A percentile compares a stretch with the other conserved stretches of the same genome.
phyloP scores from a whole-genome alignment of 2,329 filamentous ascomycete species.

The Ceratocystis eucalypticola region DNA sequence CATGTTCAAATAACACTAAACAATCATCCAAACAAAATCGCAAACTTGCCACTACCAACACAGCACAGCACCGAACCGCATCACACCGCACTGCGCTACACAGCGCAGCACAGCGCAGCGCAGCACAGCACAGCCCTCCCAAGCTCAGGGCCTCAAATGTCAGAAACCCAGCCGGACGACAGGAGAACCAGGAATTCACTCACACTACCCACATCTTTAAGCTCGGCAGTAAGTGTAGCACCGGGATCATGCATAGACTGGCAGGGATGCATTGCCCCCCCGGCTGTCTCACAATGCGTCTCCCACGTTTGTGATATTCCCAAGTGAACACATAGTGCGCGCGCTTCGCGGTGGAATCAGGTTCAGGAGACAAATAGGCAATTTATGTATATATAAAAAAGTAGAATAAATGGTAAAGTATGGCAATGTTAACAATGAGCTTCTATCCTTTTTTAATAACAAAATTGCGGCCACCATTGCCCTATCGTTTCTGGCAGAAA shows the following conservation, averaged over 20 bases:
- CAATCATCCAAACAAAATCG: no score
- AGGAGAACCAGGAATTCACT: slow-evolving; percentile 3
- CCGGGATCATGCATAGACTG: neutral
- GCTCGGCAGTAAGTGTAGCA: neutral
- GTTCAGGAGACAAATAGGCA: neutral
- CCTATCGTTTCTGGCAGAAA: neutral
- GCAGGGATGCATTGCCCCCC: neutral
- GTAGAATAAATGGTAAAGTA: neutral
- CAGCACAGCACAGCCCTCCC: neutral
- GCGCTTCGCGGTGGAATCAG: no score
- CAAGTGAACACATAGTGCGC: neutral
- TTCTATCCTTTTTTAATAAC: neutral
- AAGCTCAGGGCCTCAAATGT: neutral
- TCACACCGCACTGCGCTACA: no score
- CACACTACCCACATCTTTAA: neutral
- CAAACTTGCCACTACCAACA: no score
- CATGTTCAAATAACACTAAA: no score
- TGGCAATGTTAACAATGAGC: neutral
- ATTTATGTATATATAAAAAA: neutral
- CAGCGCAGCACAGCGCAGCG: no score
- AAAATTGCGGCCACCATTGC: neutral
- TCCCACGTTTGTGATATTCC: neutral
- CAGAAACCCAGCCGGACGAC: neutral
- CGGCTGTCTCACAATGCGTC: neutral
- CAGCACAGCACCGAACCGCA: no score